Base-by-base conservation (phyloP, 495 filamentous ascomycete species). In the Xylaria cubensis region DNA sequence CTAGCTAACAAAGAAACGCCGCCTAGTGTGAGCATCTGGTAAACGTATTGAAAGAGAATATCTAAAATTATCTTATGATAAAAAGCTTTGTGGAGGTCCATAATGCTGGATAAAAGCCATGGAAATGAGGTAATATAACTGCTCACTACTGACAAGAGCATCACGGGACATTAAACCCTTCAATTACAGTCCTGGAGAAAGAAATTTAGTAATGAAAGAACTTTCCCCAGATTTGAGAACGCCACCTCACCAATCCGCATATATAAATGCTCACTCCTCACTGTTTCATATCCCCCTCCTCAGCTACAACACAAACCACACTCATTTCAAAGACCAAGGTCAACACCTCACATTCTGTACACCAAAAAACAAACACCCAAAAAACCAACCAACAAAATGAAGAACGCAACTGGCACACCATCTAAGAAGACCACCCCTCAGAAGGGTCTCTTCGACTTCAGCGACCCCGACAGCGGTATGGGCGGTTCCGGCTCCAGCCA, bases 401-500 rank as follows among this genome's bases (percentile, higher is more conserved):
- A 69, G 66, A 59, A 44, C 66, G 15, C 66, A 69, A 26, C 12
- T 26, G 17, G 64, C 46, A 26, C 46, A 29, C 50, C 46, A 17
- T n/a, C 51, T 39, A 69, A 55, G 65, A 68, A 69, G 66, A 48
- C 53, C 24, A 13, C 39, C 21, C 66, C 66, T 15, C 51, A 69
- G 36, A 69, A 69, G 66, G 65, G 65, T 46, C 53, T 69, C 50
- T 68, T 56, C 21, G 65, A 68, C 50, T 68, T 56, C 39, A 59
- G 17, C 66, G 48, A 55, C 32, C 10, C 65, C 26, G 29, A 34
- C 36, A 17, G 7, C 66, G 48, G 64, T 13, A 19, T 69, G 36
- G 66, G 66, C 41, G 66, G 66, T 1, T 6, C 17, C 13, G 19
- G n/a, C 19, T 34, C 13, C 36, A 12, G n/a, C 10, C 24, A 8